phyloP scores from a whole-genome alignment of 305 asterid genomes.

The Fraxinus sp. region DNA sequence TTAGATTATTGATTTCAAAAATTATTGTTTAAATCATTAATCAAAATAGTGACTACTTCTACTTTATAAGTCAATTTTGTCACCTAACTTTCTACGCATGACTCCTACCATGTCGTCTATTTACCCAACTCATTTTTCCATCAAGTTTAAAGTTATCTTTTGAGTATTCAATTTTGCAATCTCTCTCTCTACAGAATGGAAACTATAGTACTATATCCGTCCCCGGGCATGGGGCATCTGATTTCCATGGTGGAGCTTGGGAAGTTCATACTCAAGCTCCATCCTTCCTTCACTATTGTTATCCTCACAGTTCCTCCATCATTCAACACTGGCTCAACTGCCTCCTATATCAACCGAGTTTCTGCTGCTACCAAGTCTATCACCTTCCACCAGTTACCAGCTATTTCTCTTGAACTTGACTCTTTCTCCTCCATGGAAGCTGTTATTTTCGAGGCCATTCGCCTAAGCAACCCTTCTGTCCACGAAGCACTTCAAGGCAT shows the following conservation, averaged over 20 bases:
- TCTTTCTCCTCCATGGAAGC: conserved; percentile 40
- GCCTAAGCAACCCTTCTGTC: conserved; percentile 39
- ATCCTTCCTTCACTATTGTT: conserved; percentile 38
- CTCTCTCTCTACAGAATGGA: conserved; percentile 1
- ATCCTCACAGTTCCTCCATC: conserved; percentile 36
- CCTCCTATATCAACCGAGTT: conserved; percentile 43
- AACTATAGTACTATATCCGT: conserved; percentile 51
- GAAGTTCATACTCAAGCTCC: conserved; percentile 47
- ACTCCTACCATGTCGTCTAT: neutral
- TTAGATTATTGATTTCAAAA: too few relatives aligned
- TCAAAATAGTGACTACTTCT: too few relatives aligned
- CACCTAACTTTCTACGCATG: too few relatives aligned
- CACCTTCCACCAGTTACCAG: conserved; percentile 43
- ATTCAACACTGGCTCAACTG: conserved; percentile 50
- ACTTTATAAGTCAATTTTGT: too few relatives aligned
- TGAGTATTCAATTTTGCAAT: neutral
- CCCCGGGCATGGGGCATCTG: conserved; percentile 69
- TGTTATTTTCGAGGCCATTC: conserved; percentile 32
- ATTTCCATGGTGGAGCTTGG: conserved; percentile 79
- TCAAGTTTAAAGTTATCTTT: neutral
- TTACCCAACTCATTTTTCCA: neutral
- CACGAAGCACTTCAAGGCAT: conserved; percentile 41
- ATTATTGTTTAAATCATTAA: too few relatives aligned
- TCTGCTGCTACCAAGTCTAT: conserved; percentile 45
- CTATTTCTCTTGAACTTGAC: conserved; percentile 24